A percentile compares a stretch with the other conserved stretches of the same genome.
phyloP scores from a whole-genome alignment of 2,329 filamentous ascomycete genomes.

The Dactylellina sp. region DNA sequence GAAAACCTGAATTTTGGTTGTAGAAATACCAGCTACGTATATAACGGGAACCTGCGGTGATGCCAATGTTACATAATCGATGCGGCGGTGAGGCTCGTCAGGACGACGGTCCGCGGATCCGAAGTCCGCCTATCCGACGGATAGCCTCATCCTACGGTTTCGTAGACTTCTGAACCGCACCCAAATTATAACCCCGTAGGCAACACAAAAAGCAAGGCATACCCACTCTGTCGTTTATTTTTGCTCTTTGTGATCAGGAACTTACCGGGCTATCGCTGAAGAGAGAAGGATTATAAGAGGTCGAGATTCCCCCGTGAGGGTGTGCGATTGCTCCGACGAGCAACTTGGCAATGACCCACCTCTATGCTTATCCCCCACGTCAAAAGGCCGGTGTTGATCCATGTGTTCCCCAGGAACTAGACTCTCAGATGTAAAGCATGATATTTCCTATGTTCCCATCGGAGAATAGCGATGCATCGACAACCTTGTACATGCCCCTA shows the following conservation, averaged over 20 bases:
- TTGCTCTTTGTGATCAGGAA: constrained; percentile 3
- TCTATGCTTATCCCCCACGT: constrained; percentile 54
- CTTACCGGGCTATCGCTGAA: constrained; percentile 37
- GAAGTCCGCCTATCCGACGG: constrained; percentile 46
- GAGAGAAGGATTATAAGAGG: constrained; percentile 27
- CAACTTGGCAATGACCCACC: constrained; percentile 16
- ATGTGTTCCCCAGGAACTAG: constrained; percentile 5
- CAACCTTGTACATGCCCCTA: constrained; percentile 24
- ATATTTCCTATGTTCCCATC: no score
- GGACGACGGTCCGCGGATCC: constrained; percentile 54
- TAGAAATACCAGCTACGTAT: neutral
- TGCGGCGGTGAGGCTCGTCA: constrained; percentile 41
- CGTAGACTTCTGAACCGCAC: constrained; percentile 32
- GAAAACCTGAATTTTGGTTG: constrained; percentile 8
- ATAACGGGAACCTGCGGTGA: constrained; percentile 2
- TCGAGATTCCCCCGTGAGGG: constrained; percentile 30
- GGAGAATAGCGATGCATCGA: constrained; percentile 26
- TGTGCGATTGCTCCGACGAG: constrained; percentile 10
- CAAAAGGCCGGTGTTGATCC: constrained; percentile 28
- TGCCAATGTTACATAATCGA: constrained; percentile 47
- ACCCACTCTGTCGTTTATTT: neutral
- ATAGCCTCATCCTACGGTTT: constrained; percentile 54
- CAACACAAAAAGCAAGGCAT: constrained; percentile 49
- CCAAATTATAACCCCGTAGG: constrained; percentile 8
- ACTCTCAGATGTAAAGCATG: constrained; percentile 6